Percentiles rank a stretch among this genome's conserved stretches.
These are phyloP conservation scores for Yamadazyma membranifaciens DNA, from an alignment of 1,139 yeast genomes.

Conservation along the genomic window DNA sequence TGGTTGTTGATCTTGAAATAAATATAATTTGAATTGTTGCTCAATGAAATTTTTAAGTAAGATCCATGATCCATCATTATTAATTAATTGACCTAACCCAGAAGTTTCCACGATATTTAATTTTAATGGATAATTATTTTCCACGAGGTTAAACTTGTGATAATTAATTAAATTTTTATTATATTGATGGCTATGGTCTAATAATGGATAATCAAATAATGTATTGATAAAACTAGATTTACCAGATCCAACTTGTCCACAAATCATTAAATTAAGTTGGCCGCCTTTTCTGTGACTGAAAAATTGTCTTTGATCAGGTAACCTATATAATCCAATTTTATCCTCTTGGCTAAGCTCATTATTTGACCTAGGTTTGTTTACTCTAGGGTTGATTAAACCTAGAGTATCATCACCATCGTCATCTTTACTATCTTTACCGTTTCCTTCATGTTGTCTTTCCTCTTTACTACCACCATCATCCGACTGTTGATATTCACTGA, in stretches of 20 bases:
- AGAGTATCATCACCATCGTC: neutral
- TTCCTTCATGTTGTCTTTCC: too few species aligned
- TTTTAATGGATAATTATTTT: conserved; percentile 48
- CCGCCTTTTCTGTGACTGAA: conserved; percentile 28
- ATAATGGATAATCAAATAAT: conserved; percentile 27
- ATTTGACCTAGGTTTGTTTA: too few species aligned
- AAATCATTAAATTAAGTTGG: conserved; percentile 61
- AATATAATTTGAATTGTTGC: conserved; percentile 54
- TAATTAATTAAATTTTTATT: conserved; percentile 28
- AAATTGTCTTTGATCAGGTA: conserved; percentile 28
- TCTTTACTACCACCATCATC: too few species aligned
- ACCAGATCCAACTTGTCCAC: conserved; percentile 78
- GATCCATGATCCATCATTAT: conserved; percentile 56
- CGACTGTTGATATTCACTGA: too few species aligned
- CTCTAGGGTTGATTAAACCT: too few species aligned
- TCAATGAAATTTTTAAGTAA: conserved; percentile 60
- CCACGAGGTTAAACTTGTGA: conserved; percentile 43
- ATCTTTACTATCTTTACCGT: neutral
- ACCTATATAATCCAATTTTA: conserved; percentile 22
- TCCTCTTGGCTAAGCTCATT: neutral
- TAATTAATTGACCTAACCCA: conserved; percentile 30
- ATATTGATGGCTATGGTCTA: conserved; percentile 17
- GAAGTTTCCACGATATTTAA: conserved; percentile 45
- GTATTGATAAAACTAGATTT: conserved; percentile 78
- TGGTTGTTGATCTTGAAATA: conserved; percentile 75